Evolutionary conservation across 129 eudicot species (phyloP), one percentile per base, ranked within the genome.

Genomic region (Chrysanthemum seticuspe): DNA sequence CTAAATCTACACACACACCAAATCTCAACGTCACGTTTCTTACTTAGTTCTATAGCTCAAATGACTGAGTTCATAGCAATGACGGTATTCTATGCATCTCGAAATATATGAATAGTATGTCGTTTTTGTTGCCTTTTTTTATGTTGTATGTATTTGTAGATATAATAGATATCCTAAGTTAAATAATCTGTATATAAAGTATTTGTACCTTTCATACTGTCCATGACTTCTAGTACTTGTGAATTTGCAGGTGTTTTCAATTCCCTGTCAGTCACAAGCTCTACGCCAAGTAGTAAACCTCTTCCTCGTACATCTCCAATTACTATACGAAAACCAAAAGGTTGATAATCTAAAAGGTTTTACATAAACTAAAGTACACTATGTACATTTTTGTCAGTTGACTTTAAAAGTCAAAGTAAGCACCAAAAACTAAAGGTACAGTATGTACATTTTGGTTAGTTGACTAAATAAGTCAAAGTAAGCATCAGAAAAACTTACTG

Each of bases 1-100:
- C 97, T 86, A 88, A 66, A 31, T 91, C 96, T 91, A 50, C 34
- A 74, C 2, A 36, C 52, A 2, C 63, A 34, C 36, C 48, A 10
- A 21, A 27, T 61, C 15, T 23, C 45, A 61, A 23, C 18, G 31
- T 11, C 47, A 40, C 10, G 47, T 23, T 59, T 59, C 31, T 27
- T 61, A 2, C 14, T 1, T 21, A 13, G 8, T 27, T 25, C 13
- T 5, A 57, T 57, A 61, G n/a, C 3, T 57, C 27, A 13, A 18
- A 19, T 57, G 31, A 57, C 14, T 31, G 12, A 19, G 25, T 4
- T 57, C 29, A 19, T 18, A 57, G 6, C 62, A 57, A 57, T 6
- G 23, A 56, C 4, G 4, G 4, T 57, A 5, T 57, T 18, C 4
- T 40, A 0, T 40, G 45, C 45, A 6, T 40, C 9, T 6, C 10